Percentiles rank a stretch among this genome's conserved stretches.
Evolutionary conservation across 306 rosid genomes (phyloP).

Genomic region (Trichosanthes cucumerina): DNA sequence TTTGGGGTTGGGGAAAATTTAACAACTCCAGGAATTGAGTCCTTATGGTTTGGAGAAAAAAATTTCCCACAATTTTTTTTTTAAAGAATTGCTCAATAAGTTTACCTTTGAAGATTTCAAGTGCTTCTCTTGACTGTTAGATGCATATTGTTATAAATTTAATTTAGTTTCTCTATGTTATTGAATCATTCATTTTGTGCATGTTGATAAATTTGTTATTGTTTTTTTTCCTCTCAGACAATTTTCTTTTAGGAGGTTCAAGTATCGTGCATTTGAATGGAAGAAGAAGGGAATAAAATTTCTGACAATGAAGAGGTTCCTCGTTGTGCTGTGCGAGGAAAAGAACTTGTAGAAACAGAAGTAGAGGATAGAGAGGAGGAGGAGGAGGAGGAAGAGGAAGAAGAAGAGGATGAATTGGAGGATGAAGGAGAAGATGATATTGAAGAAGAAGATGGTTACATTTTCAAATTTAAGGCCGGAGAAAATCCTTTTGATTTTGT

Average conservation of each 20-base stretch:
- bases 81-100: not conserved
- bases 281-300: constrained; percentile 1
- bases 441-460: constrained; percentile 38
- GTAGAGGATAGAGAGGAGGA: constrained; percentile 17
- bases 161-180: not conserved
- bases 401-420: constrained; percentile 25
- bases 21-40: not conserved
- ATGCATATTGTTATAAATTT: not conserved
- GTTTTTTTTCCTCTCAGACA: not conserved
- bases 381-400: constrained; percentile 26
- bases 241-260: not conserved
- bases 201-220: not conserved
- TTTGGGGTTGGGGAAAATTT: not conserved
- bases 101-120: not conserved
- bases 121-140: not conserved
- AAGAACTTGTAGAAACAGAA: not conserved
- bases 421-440: constrained; percentile 27
- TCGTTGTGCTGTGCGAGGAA: not conserved
- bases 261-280: not conserved
- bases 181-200: not conserved
- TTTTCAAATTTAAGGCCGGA: constrained; percentile 51
- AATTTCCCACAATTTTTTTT: not conserved
- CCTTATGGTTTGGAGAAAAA: not conserved
- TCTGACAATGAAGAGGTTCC: constrained; percentile 14
- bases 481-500: constrained; percentile 55